A percentile compares a stretch with the other conserved stretches of the same genome.
phyloP scores from a whole-genome alignment of 768 basidiomycete species.

The Sporobolomyces pararoseus region DNA sequence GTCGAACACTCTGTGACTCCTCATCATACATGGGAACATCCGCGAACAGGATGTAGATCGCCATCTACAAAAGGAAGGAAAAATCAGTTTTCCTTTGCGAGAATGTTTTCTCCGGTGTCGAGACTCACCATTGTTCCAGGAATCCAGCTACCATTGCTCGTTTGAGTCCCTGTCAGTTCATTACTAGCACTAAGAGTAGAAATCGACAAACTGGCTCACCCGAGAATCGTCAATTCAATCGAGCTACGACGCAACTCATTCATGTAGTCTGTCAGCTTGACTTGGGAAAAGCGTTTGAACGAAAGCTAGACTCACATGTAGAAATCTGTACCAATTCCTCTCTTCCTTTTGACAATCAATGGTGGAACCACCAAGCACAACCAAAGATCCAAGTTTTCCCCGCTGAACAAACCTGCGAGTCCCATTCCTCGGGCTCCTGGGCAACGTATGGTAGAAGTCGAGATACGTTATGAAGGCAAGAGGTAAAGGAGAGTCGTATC shows the following conservation, averaged over 20 bases:
- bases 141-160: constrained; percentile 15
- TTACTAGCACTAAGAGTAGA: not conserved
- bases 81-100: not conserved
- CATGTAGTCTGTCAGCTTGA: not conserved
- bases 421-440: too few relatives aligned
- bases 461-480: too few relatives aligned
- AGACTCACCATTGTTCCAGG: constrained; percentile 15
- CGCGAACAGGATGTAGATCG: constrained; percentile 19
- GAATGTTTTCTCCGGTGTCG: not conserved
- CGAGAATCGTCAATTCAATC: constrained; percentile 19
- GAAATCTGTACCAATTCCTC: not conserved
- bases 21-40: not conserved
- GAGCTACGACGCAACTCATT: not conserved
- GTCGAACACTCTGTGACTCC: not conserved
- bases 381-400: not conserved
- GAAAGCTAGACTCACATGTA: constrained; percentile 4
- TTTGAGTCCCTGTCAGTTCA: too few relatives aligned
- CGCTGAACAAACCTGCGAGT: not conserved
- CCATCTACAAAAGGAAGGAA: constrained; percentile 21
- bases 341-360: constrained; percentile 6
- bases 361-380: constrained; percentile 15
- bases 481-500: not conserved
- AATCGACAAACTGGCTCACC: not conserved
- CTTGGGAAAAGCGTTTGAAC: too few relatives aligned
- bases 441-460: too few relatives aligned